A percentile compares a stretch with the other conserved stretches of the same genome.
Evolutionary conservation across 1,284 basidiomycete genomes (phyloP).

Genomic region (Malassezia caprae): DNA sequence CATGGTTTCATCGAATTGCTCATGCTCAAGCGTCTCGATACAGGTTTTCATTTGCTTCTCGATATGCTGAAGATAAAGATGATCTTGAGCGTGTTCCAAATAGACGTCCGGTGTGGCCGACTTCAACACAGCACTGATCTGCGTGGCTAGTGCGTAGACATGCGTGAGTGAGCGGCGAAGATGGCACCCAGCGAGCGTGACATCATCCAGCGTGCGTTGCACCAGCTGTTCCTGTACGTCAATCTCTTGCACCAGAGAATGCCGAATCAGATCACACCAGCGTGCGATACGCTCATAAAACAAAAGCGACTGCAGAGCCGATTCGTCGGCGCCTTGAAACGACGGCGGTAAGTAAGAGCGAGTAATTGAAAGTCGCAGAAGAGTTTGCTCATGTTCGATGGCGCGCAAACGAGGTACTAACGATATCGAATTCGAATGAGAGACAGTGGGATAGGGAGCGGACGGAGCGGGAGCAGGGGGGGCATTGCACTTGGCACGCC

Average conservation of each 20-base stretch:
- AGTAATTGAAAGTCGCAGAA: constrained; percentile 33
- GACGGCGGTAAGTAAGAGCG: constrained; percentile 34
- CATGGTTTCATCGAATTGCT: constrained; percentile 58
- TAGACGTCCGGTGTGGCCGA: constrained; percentile 34
- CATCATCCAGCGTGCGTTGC: constrained; percentile 28
- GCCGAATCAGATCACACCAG: constrained; percentile 39
- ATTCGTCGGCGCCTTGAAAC: constrained; percentile 36
- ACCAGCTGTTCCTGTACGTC: constrained; percentile 34
- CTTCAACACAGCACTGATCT: constrained; percentile 38
- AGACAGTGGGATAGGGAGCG: neutral
- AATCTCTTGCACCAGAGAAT: constrained; percentile 31
- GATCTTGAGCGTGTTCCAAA: constrained; percentile 60
- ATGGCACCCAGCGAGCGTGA: constrained; percentile 34
- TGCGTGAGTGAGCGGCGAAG: constrained; percentile 42
- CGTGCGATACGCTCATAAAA: constrained; percentile 42
- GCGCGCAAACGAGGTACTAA: neutral
- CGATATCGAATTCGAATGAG: neutral
- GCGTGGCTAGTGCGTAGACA: constrained; percentile 34
- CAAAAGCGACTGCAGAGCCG: constrained; percentile 35
- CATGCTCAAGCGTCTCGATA: constrained; percentile 54
- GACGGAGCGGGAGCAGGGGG: neutral
- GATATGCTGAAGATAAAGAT: constrained; percentile 75
- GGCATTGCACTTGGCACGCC: constrained; percentile 22
- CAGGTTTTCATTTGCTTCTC: constrained; percentile 72
- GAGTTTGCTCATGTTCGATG: neutral